phyloP scores from a whole-genome alignment of 2,329 filamentous ascomycete species.

The Leptographium radiaticola region DNA sequence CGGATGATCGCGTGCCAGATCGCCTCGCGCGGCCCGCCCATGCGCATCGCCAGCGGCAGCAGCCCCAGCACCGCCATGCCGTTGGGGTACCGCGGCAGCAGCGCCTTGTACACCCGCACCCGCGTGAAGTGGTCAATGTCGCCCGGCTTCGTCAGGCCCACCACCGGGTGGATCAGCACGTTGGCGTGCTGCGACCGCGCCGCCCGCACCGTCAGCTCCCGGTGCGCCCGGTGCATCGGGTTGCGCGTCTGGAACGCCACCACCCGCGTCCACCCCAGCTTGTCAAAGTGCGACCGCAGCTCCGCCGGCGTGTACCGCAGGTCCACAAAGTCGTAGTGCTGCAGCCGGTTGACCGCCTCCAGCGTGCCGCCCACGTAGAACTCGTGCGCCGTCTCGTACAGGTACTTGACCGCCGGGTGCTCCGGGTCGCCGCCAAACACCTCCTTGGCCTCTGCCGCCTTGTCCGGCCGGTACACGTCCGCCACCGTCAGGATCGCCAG shows the following conservation, averaged over 20 bases:
- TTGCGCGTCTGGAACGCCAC: conserved; percentile 99
- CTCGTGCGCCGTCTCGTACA: conserved; percentile 67
- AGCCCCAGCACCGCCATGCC: conserved; percentile 97
- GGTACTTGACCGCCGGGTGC: conserved; percentile 86
- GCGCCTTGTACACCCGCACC: conserved; percentile 95
- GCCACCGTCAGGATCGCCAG: conserved; percentile 91
- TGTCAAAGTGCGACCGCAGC: conserved; percentile 93
- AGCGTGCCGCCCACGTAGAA: conserved; percentile 95
- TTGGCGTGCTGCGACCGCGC: conserved; percentile 94
- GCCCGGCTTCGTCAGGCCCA: conserved; percentile 95
- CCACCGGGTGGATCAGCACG: conserved; percentile 96
- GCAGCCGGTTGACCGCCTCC: conserved; percentile 84
- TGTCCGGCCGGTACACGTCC: conserved; percentile 89
- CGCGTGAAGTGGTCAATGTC: conserved; percentile 99
- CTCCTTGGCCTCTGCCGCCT: conserved; percentile 76
- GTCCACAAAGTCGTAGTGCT: conserved; percentile 98
- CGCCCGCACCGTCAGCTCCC: conserved; percentile 93
- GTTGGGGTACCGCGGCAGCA: conserved; percentile 93
- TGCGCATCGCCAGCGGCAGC: conserved; percentile 92
- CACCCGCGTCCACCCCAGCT: conserved; percentile 95
- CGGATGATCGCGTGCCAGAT: conserved; percentile 99
- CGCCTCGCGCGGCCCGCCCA: conserved; percentile 95
- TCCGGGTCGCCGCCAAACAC: conserved; percentile 89
- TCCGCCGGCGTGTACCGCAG: conserved; percentile 92
- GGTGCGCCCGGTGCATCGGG: conserved; percentile 97